Conservation (phyloP, 257 asterid genomes). For the Rubia yunnanensis region DNA sequence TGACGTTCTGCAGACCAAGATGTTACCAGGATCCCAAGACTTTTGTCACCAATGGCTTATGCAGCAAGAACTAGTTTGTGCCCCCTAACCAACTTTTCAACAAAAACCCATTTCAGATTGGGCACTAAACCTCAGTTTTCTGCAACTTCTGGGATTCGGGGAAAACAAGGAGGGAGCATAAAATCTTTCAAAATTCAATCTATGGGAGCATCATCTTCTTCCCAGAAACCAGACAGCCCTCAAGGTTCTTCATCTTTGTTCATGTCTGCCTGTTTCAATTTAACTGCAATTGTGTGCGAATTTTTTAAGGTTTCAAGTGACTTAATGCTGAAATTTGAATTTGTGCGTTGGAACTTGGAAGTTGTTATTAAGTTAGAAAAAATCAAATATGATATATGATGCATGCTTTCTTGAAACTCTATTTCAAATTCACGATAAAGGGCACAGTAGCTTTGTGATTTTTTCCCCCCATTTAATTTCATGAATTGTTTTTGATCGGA, state of each 20-base stretch:
- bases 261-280: not conserved
- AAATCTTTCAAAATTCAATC: conserved; percentile 36
- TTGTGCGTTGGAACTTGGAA: not conserved
- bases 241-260: conserved; percentile 33
- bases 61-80: conserved; percentile 13
- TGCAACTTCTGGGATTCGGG: conserved; percentile 18
- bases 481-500: not conserved
- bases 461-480: no score
- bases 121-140: conserved; percentile 12
- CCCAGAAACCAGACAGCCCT: conserved; percentile 50
- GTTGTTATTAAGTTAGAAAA: not conserved
- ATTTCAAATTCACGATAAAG: no score
- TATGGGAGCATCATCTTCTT: conserved; percentile 79
- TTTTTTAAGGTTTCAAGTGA: not conserved
- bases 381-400: not conserved
- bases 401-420: conserved; percentile 3
- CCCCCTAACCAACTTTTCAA: conserved; percentile 20
- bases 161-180: conserved; percentile 7
- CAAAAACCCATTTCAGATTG: conserved; percentile 28
- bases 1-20: not conserved
- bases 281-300: not conserved
- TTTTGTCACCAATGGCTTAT: conserved; percentile 35
- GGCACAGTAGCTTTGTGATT: no score
- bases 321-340: not conserved
- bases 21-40: not conserved